Conservation (phyloP, 2,329 filamentous ascomycete species). For the Pseudogymnoascus pannorum region DNA sequence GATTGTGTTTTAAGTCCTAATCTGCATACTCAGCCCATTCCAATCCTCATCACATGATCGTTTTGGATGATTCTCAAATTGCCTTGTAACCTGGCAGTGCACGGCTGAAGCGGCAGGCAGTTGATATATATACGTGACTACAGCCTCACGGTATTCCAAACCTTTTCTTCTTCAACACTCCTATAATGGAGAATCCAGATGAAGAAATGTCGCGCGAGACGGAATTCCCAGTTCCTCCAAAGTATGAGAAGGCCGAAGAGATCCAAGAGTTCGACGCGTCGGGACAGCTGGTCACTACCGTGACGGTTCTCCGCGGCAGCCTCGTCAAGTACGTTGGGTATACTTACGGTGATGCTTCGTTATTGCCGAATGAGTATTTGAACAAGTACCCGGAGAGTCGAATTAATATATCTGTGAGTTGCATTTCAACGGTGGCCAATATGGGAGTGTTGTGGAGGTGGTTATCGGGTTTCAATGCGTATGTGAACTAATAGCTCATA, state of each 20-base stretch:
- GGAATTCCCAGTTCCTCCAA: neutral
- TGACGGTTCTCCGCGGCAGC: neutral
- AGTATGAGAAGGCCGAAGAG: neutral
- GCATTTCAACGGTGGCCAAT: neutral
- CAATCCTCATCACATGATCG: neutral
- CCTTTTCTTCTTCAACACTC: neutral
- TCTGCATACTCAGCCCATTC: neutral
- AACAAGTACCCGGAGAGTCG: neutral
- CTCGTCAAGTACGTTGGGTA: neutral
- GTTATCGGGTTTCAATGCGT: neutral
- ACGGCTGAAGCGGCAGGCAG: neutral
- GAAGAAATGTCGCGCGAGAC: neutral
- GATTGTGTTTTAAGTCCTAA: neutral
- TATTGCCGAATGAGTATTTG: neutral
- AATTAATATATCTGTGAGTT: neutral
- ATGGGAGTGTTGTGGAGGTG: neutral
- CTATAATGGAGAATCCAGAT: neutral
- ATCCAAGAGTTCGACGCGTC: neutral
- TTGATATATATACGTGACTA: neutral
- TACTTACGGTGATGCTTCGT: neutral
- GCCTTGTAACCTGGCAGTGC: neutral
- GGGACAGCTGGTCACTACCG: neutral
- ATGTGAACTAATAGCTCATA: neutral
- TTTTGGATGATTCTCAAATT: neutral
- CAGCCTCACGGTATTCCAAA: neutral